Evolutionary conservation across 257 asterid genomes (phyloP).

Genomic region (Solanum sejunctum): DNA sequence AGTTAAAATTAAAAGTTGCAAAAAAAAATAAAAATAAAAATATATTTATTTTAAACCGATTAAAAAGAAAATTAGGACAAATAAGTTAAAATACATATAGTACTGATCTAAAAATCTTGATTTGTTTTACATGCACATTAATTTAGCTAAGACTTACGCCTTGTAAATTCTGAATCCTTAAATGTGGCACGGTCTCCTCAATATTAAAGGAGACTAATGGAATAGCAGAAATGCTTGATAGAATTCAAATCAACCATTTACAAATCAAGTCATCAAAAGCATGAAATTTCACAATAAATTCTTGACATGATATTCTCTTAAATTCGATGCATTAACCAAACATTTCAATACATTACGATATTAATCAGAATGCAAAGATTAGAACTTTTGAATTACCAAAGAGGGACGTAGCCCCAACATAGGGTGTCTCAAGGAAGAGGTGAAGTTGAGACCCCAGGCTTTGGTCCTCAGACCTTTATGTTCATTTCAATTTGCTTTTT

Average conservation of each 20-base stretch:
- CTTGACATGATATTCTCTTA: no score
- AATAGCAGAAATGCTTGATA: not conserved
- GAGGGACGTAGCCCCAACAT: not conserved
- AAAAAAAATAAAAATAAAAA: not conserved
- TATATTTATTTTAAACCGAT: not conserved
- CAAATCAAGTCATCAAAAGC: not conserved
- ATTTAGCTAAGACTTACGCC: not conserved
- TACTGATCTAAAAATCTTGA: not conserved
- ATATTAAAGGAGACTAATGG: not conserved
- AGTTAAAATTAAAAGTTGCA: not conserved
- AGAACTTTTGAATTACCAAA: not conserved
- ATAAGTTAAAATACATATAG: not conserved
- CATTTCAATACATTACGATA: no score
- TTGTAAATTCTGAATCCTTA: not conserved
- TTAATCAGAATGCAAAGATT: not conserved
- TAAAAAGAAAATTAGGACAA: not conserved
- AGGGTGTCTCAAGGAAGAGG: not conserved
- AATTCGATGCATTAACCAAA: no score
- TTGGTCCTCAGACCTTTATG: not conserved
- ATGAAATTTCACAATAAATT: not conserved
- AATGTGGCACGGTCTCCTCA: not conserved
- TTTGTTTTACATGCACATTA: not conserved
- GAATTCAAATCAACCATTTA: not conserved
- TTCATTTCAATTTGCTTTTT: not conserved
- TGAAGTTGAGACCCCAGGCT: not conserved